Evolutionary conservation across 2,329 filamentous ascomycete species (phyloP), one percentile per base, ranked within the genome.

Genomic region (Fusarium sp.): DNA sequence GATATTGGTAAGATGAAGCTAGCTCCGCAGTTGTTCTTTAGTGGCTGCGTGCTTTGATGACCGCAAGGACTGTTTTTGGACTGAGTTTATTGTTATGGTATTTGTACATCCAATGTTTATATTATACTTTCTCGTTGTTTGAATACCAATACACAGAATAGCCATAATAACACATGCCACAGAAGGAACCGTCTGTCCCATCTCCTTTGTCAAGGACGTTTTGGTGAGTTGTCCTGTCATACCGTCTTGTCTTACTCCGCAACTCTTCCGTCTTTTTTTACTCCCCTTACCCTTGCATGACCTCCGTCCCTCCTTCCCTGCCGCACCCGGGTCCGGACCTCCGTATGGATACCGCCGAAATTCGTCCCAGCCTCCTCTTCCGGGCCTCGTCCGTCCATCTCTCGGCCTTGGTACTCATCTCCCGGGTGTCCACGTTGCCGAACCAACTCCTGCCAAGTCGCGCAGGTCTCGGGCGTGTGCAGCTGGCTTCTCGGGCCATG

Each of bases 181-280:
- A 94, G 92, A 94, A 85, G 92, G 92, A 67, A 94, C 92, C 49
- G 89, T 94, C 67, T 94, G 91, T 78, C 90, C 91, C 72, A 93
- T 94, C 77, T 92, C 90, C 72, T 94, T 94, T 79, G 92, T 94
- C 79, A 92, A 92, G 81, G 90, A 94, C 78, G 88, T 92, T 69
- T 82, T 94, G 82, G 92, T 94, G 88, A 87, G 91, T 81, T 47
- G 51, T 65, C 66, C 52, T 60, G 53, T 64, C 55, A 47, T 56
- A 25, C 13, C 56, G 56, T 66, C 47, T 43, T 58, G 61, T 65
- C 44, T 61, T 49, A 62, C 51, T 54, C 55, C 53, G 55, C 54
- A 62, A 58, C 55, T 58, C 51, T 56, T 51, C 55, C 44, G 67
- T 66, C 53, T 69, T 30, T 69, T 63, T 63, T 60, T 57, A 66